Percentiles rank a stretch among this genome's conserved stretches.
Evolutionary conservation across 2,329 filamentous ascomycete species (phyloP).

Genomic region (Pleoardoris graminearum): DNA sequence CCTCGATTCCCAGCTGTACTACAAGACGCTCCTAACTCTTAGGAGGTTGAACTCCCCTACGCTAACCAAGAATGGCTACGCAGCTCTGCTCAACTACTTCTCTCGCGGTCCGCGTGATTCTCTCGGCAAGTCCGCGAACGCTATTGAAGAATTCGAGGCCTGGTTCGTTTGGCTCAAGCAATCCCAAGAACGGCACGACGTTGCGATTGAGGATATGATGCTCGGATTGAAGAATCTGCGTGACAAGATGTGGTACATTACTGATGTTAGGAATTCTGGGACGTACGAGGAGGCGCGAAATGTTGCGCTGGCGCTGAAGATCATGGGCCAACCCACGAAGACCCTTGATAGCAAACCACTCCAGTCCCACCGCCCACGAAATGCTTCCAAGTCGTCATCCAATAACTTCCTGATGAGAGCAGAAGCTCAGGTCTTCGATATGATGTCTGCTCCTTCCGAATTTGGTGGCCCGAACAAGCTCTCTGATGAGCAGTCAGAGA

Average conservation of each 20-base stretch:
- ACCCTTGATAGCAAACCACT: conserved; percentile 45
- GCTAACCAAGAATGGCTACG: conserved; percentile 68
- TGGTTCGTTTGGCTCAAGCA: conserved; percentile 85
- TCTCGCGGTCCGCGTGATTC: conserved; percentile 71
- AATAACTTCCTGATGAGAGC: conserved; percentile 73
- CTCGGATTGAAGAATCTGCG: conserved; percentile 72
- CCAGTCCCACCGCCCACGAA: conserved; percentile 47
- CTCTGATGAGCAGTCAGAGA: conserved; percentile 90
- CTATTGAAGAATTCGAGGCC: conserved; percentile 76
- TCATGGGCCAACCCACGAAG: conserved; percentile 70
- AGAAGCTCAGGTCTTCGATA: conserved; percentile 82
- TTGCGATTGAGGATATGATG: conserved; percentile 74
- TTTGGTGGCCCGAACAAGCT: conserved; percentile 93
- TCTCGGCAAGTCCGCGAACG: conserved; percentile 69
- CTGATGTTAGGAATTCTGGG: conserved; percentile 86
- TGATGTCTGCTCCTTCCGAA: conserved; percentile 78
- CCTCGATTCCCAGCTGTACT: conserved; percentile 81
- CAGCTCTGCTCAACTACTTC: conserved; percentile 73
- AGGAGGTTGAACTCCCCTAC: conserved; percentile 63
- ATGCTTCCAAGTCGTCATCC: conserved; percentile 51
- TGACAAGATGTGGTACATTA: conserved; percentile 99
- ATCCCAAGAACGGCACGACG: conserved; percentile 76
- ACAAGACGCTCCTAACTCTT: conserved; percentile 77
- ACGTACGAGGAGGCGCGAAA: conserved; percentile 86
- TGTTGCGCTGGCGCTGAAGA: conserved; percentile 83